Evolutionary conservation across 2,329 filamentous ascomycete genomes (phyloP).

Genomic region (Cladobotryum mycophilum): DNA sequence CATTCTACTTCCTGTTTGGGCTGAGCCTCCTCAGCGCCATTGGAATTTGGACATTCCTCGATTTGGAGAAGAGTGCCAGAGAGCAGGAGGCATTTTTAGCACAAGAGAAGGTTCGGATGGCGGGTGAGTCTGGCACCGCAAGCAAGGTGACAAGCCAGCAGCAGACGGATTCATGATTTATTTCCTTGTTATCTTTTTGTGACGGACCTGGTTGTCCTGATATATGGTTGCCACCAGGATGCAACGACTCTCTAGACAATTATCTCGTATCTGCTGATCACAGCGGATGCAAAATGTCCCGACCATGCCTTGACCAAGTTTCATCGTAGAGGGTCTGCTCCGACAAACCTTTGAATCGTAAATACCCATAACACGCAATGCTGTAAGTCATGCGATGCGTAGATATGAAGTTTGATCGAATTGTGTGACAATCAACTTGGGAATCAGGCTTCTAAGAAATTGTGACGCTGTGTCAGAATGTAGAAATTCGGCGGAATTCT

Average conservation of each 20-base stretch:
- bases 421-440: too few relatives aligned
- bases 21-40: constrained; percentile 49
- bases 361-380: too few relatives aligned
- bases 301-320: background rate
- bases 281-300: constrained; percentile 9
- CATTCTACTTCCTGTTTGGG: constrained; percentile 61
- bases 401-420: too few relatives aligned
- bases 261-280: constrained; percentile 8
- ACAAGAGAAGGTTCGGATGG: constrained; percentile 20
- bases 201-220: constrained; percentile 2
- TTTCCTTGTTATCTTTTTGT: background rate
- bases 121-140: background rate
- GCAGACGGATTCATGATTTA: background rate
- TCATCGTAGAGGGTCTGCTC: background rate
- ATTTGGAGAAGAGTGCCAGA: constrained; percentile 52
- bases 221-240: constrained; percentile 1
- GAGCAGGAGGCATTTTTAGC: constrained; percentile 53
- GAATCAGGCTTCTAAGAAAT: too few relatives aligned
- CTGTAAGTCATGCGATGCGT: too few relatives aligned
- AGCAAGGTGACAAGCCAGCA: constrained; percentile 3
- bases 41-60: constrained; percentile 49
- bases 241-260: constrained; percentile 10
- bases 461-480: too few relatives aligned
- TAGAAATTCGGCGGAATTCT: too few relatives aligned
- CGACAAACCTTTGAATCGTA: background rate